phyloP scores from a whole-genome alignment of 2,329 filamentous ascomycete genomes.

The Emydomyces testavorans region DNA sequence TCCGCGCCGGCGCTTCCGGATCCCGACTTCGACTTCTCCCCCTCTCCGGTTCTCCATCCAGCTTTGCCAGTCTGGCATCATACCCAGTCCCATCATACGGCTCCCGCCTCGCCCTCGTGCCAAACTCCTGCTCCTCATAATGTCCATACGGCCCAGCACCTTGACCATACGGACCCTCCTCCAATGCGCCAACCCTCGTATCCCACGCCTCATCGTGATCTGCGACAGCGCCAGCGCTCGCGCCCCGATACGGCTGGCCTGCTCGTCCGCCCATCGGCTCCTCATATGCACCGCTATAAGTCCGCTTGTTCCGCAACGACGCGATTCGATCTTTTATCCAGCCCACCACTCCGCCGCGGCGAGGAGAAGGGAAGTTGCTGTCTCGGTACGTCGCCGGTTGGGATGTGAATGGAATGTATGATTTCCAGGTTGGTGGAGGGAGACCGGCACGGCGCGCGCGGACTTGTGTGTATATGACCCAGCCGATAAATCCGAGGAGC shows the following conservation, averaged over 20 bases:
- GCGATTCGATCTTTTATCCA: conserved; percentile 60
- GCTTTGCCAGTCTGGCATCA: background rate
- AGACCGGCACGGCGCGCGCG: conserved; percentile 64
- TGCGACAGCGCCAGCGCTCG: conserved; percentile 42
- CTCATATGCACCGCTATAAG: conserved; percentile 62
- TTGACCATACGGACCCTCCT: conserved; percentile 43
- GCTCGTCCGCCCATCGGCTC: conserved; percentile 37
- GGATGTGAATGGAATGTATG: conserved; percentile 60
- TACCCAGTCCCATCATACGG: conserved; percentile 22
- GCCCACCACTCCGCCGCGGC: conserved; percentile 52
- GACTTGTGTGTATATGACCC: conserved; percentile 60
- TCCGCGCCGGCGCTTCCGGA: conserved; percentile 28
- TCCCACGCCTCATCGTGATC: conserved; percentile 86
- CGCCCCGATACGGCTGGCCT: conserved; percentile 38
- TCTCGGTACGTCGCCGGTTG: conserved; percentile 37
- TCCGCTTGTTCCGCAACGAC: conserved; percentile 53
- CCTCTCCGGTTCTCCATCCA: conserved; percentile 28
- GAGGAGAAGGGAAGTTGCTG: conserved; percentile 39
- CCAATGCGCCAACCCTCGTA: conserved; percentile 56
- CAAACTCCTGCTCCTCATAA: conserved; percentile 67
- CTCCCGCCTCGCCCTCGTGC: conserved; percentile 33
- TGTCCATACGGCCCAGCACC: conserved; percentile 49
- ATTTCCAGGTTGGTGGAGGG: conserved; percentile 51
- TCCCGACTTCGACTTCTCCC: conserved; percentile 38
- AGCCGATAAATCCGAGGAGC: conserved; percentile 48